Evolutionary conservation across 805 yeast genomes (phyloP).

Genomic region (Wickerhamiella brachini): DNA sequence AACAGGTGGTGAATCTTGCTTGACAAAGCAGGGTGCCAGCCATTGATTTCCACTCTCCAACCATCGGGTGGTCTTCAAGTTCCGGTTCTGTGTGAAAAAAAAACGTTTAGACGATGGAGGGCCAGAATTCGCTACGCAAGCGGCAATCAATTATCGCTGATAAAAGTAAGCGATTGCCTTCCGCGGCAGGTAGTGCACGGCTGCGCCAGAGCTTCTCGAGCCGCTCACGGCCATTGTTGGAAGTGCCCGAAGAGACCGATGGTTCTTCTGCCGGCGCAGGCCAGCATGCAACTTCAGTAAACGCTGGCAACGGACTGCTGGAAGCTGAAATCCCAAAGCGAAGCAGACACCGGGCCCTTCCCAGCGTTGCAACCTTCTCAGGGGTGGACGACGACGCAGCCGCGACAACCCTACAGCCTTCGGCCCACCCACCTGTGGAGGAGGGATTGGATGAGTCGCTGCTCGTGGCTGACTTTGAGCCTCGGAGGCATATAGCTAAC

Average conservation of each 20-base stretch:
- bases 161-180: background rate
- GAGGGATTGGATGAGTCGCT: conserved; percentile 26
- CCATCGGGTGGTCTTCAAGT: background rate
- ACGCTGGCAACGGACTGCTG: background rate
- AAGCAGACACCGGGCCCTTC: background rate
- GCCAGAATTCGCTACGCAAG: conserved; percentile 13
- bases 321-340: background rate
- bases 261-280: background rate
- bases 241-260: background rate
- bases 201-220: background rate
- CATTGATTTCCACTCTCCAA: background rate
- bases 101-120: background rate
- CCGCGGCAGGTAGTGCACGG: background rate
- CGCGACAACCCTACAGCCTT: conserved; percentile 12
- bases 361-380: background rate
- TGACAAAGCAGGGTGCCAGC: background rate
- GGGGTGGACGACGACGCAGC: conserved; percentile 14
- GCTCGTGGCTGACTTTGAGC: conserved; percentile 42
- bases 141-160: conserved; percentile 15
- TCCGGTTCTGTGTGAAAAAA: background rate
- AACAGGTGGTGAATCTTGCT: no score
- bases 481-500: conserved; percentile 8
- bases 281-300: no score
- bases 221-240: background rate
- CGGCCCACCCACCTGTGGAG: conserved; percentile 25